Conservation (phyloP, 116 monocot genomes). For the Papilionanthe hybrid region DNA sequence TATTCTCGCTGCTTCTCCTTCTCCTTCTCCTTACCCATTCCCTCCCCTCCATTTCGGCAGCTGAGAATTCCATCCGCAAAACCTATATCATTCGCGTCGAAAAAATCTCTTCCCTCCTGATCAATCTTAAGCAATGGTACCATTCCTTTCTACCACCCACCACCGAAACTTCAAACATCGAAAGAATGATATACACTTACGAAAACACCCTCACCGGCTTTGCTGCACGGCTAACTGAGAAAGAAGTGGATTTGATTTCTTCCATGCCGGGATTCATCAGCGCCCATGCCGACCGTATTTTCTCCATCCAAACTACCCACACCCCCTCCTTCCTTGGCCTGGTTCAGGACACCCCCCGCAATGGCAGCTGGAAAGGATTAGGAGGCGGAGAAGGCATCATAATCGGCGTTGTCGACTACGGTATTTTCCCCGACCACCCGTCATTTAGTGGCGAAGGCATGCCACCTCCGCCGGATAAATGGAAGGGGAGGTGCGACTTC, state of each 20-base stretch:
- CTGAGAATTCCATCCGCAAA: no score
- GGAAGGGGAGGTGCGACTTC: not conserved
- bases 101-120: no score
- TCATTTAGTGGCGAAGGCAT: not conserved
- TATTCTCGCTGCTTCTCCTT: no score
- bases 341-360: not conserved
- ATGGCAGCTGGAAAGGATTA: not conserved
- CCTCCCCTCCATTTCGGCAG: no score
- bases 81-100: no score
- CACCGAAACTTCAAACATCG: not conserved
- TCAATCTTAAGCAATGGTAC: not conserved
- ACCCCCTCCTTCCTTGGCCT: slow-evolving; percentile 2
- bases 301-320: not conserved
- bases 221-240: not conserved
- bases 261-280: not conserved
- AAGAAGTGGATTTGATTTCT: not conserved
- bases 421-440: not conserved
- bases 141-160: not conserved
- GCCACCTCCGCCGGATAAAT: not conserved
- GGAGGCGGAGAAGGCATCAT: not conserved
- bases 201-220: not conserved
- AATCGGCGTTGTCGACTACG: not conserved
- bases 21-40: no score
- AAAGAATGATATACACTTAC: not conserved
- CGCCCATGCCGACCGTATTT: not conserved